phyloP scores from a whole-genome alignment of 345 rosid species.

The Boechera stricta region DNA sequence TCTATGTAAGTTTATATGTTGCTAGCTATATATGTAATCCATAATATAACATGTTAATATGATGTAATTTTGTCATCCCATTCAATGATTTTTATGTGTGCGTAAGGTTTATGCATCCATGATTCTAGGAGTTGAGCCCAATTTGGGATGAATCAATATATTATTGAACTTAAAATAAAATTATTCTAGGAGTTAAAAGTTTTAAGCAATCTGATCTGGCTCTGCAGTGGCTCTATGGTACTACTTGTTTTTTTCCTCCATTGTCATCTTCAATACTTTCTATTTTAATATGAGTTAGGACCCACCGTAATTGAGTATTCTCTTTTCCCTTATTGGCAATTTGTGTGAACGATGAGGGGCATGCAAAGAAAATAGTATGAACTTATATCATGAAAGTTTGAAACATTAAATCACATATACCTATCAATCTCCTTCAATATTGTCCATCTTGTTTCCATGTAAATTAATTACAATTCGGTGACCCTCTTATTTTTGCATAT shows the following conservation, averaged over 20 bases:
- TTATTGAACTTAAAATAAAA: too few species aligned
- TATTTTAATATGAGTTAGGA: background rate
- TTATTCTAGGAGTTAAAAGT: too few species aligned
- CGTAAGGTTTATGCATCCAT: too few species aligned
- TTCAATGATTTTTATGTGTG: too few species aligned
- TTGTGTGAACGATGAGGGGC: background rate
- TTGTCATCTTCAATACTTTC: slow-evolving; percentile 11
- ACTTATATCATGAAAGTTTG: background rate
- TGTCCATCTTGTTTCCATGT: slow-evolving; percentile 15
- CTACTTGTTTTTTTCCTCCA: too few species aligned
- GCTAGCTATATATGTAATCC: too few species aligned
- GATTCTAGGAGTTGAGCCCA: too few species aligned
- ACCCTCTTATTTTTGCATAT: background rate
- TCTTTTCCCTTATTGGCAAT: background rate
- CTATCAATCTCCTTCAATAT: background rate
- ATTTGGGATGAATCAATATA: too few species aligned
- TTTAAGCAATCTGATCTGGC: too few species aligned
- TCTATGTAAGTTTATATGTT: too few species aligned
- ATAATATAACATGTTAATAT: too few species aligned
- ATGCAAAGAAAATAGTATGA: background rate
- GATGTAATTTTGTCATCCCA: too few species aligned
- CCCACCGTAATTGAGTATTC: background rate
- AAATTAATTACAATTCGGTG: background rate
- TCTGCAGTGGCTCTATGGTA: background rate
- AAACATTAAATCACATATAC: background rate